Evolutionary conservation across 2,329 filamentous ascomycete species (phyloP).

Genomic region (Gnomoniopsis smithogilvyi): DNA sequence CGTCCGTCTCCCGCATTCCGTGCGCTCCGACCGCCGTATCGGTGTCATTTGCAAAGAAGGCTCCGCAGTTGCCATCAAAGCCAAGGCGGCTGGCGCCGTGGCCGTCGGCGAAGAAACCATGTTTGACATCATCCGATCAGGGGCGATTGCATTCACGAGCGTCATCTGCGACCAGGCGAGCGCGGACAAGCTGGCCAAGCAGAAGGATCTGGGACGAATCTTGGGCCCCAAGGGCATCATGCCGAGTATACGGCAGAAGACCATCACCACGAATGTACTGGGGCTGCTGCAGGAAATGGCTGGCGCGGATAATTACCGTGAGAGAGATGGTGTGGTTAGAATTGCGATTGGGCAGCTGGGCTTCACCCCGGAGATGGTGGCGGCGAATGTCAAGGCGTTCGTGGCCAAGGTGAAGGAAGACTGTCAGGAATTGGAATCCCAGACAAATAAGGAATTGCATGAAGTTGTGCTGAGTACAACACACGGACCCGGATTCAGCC

Average conservation of each 20-base stretch:
- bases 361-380: constrained; percentile 83
- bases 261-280: constrained; percentile 78
- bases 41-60: constrained; percentile 88
- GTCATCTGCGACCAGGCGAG: constrained; percentile 82
- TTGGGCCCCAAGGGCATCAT: constrained; percentile 89
- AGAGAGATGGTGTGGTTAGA: constrained; percentile 78
- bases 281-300: constrained; percentile 76
- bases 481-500: constrained; percentile 77
- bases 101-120: constrained; percentile 83
- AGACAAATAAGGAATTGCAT: constrained; percentile 68
- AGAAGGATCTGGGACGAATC: constrained; percentile 69
- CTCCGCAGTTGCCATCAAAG: constrained; percentile 70
- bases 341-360: constrained; percentile 89
- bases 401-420: constrained; percentile 77
- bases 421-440: constrained; percentile 61
- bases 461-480: constrained; percentile 82
- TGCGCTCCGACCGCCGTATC: constrained; percentile 84
- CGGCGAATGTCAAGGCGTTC: constrained; percentile 77
- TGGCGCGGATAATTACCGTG: constrained; percentile 82
- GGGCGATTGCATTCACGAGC: constrained; percentile 81
- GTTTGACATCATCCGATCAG: constrained; percentile 72
- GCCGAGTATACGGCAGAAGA: constrained; percentile 85
- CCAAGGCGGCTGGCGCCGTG: constrained; percentile 73
- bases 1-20: constrained; percentile 82
- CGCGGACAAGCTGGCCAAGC: constrained; percentile 75